A percentile compares a stretch with the other conserved stretches of the same genome.
Conservation (phyloP, 768 basidiomycete species). For the Kwoniella botswanensis region DNA sequence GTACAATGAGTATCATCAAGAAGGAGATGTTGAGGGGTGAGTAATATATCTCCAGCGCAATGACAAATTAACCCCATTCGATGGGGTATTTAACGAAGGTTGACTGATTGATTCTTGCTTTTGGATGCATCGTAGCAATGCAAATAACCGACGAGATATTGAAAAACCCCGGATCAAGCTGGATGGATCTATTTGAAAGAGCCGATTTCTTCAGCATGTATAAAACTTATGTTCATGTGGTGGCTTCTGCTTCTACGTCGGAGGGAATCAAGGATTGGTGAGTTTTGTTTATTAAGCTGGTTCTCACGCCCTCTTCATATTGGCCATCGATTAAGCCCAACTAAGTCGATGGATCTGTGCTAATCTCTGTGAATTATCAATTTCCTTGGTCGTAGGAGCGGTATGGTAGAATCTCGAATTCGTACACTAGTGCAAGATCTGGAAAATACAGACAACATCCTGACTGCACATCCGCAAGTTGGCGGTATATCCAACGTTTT, state of each 20-base stretch:
- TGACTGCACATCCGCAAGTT: conserved; percentile 91
- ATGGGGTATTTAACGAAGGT: background rate
- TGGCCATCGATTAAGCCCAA: background rate
- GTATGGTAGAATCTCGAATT: conserved; percentile 96
- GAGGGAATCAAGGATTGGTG: conserved; percentile 95
- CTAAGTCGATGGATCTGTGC: no score
- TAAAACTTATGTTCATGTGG: conserved; percentile 93
- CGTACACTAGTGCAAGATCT: conserved; percentile 97
- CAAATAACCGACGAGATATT: conserved; percentile 93
- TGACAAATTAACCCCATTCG: background rate
- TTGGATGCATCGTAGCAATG: conserved; percentile 66
- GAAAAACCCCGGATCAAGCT: conserved; percentile 71
- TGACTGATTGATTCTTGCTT: background rate
- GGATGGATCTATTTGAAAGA: conserved; percentile 92
- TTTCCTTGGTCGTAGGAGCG: conserved; percentile 64
- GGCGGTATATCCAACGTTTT: conserved; percentile 89
- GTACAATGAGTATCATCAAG: conserved; percentile 94
- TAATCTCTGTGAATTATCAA: no score
- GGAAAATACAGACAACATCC: conserved; percentile 90
- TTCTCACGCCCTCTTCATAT: background rate
- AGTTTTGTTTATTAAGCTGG: conserved; percentile 41
- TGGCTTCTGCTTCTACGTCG: conserved; percentile 80
- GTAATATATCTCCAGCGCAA: background rate
- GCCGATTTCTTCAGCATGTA: conserved; percentile 98
- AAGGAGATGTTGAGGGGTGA: conserved; percentile 91